Conservation (phyloP, 805 yeast species). For the Yamadazyma philogaea region DNA sequence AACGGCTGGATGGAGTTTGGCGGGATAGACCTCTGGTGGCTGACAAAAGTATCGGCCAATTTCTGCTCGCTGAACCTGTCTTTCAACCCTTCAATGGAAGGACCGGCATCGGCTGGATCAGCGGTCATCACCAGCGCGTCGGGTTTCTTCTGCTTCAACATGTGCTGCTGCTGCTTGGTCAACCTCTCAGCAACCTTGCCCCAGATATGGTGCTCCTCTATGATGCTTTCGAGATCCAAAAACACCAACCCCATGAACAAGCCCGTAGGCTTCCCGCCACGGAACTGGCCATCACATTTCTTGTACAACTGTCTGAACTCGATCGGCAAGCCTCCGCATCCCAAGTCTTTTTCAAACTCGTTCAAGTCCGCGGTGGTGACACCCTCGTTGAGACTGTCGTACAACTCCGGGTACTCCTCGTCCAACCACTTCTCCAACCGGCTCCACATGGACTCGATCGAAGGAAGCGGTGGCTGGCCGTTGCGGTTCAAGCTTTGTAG, state of each 20-base stretch:
- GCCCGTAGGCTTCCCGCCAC: slow-evolving; percentile 46
- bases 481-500: slow-evolving; percentile 42
- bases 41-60: slow-evolving; percentile 24
- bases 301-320: slow-evolving; percentile 46
- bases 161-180: slow-evolving; percentile 33
- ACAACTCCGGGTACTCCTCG: slow-evolving; percentile 46
- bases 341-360: slow-evolving; percentile 45
- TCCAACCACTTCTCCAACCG: slow-evolving; percentile 42
- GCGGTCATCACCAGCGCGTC: slow-evolving; percentile 1
- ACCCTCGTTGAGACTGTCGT: slow-evolving; percentile 41
- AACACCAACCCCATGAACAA: slow-evolving; percentile 41
- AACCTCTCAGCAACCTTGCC: slow-evolving; percentile 38
- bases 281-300: slow-evolving; percentile 44
- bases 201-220: slow-evolving; percentile 43
- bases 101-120: slow-evolving; percentile 12
- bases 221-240: slow-evolving; percentile 41
- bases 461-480: slow-evolving; percentile 51
- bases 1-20: slow-evolving; percentile 36
- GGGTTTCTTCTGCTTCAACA: slow-evolving; percentile 23
- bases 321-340: slow-evolving; percentile 39
- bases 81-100: slow-evolving; percentile 18
- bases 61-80: slow-evolving; percentile 8
- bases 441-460: slow-evolving; percentile 43
- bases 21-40: slow-evolving; percentile 37
- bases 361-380: slow-evolving; percentile 45